These are phyloP conservation scores for Rubia peregrina DNA, from an alignment of 305 asterid genomes.

Conservation along the genomic window DNA sequence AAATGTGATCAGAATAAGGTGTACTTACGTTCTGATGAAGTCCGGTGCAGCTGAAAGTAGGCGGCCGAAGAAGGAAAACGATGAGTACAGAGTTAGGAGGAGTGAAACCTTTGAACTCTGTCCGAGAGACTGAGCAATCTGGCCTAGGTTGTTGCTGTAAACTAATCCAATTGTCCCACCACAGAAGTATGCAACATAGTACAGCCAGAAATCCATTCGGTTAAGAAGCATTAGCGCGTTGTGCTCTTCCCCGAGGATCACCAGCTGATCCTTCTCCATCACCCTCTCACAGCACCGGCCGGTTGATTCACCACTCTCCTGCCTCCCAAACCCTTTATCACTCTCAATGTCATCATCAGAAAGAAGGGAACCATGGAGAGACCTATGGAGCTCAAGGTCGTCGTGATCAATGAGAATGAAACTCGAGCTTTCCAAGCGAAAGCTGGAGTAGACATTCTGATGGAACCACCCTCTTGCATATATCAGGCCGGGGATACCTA, in stretches of 20 bases:
- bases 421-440: slow-evolving; percentile 38
- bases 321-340: slow-evolving; percentile 14
- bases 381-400: slow-evolving; percentile 51
- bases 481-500: slow-evolving; percentile 59
- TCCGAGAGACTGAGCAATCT: slow-evolving; percentile 78
- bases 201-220: slow-evolving; percentile 76
- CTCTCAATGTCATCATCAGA: slow-evolving; percentile 17
- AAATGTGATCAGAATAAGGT: background rate
- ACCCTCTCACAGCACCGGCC: slow-evolving; percentile 33
- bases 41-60: slow-evolving; percentile 86
- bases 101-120: slow-evolving; percentile 39
- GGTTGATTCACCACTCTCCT: slow-evolving; percentile 17
- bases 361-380: slow-evolving; percentile 25
- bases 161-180: slow-evolving; percentile 91
- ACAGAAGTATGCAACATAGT: slow-evolving; percentile 56
- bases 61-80: slow-evolving; percentile 92
- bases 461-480: slow-evolving; percentile 57
- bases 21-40: slow-evolving; percentile 50
- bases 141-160: slow-evolving; percentile 85
- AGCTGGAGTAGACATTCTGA: slow-evolving; percentile 32
- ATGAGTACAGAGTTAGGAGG: slow-evolving; percentile 62
- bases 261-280: slow-evolving; percentile 39
- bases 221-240: slow-evolving; percentile 38
- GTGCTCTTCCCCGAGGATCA: slow-evolving; percentile 75
- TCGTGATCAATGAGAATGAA: slow-evolving; percentile 55